Base-by-base conservation (phyloP, 2,329 filamentous ascomycete genomes). In the Pseudogymnoascus sp. region DNA sequence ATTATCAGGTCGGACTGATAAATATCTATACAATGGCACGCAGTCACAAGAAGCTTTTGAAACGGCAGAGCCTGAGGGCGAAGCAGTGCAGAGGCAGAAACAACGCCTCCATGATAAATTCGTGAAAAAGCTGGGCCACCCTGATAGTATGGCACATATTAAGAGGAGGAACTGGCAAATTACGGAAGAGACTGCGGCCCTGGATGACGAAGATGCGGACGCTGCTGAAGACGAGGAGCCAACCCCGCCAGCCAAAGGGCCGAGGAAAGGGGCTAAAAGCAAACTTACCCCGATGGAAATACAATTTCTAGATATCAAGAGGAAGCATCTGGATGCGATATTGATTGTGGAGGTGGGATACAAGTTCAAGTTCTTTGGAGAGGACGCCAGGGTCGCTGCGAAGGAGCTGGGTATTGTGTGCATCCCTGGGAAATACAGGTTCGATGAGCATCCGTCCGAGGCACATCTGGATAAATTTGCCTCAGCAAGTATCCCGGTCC, bases 281-380 rank as follows among this genome's bases (percentile, higher is more conserved):
- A 97, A 97, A 74, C 83, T 99, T 65, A 99, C 95, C 0, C 95
- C 95, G 0, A 89, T 99, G 87, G 93, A 97, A 74, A 84, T 89
- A 42, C 95, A 97, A 71, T 89, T 96, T 64, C 82, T 99, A 5
- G 93, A 96, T 17, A 96, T 99, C 75, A 99, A 99, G 78, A 83
- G 87, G 65, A 90, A 93, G 69, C 87, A 97, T 73, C 83, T 91
- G 78, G 95, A 97, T 73, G 95, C 93, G 0, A 71, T 99, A 19
- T 81, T 99, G 62, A 89, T 97, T 11, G 87, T 97, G 62, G 93
- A 99, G 74, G 95, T 97, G 8, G 95, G 95, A 61, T 99, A 99
- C 78, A 99, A 99, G 74, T 99, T 96, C 77, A 87, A 90, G 35
- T 96, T 99, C 78, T 96, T 96, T 72, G 95, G 95, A 10, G 93